Evolutionary conservation across 1,284 basidiomycete genomes (phyloP), one percentile per base, ranked within the genome.

Genomic region (Ceratobasidium theobromae): DNA sequence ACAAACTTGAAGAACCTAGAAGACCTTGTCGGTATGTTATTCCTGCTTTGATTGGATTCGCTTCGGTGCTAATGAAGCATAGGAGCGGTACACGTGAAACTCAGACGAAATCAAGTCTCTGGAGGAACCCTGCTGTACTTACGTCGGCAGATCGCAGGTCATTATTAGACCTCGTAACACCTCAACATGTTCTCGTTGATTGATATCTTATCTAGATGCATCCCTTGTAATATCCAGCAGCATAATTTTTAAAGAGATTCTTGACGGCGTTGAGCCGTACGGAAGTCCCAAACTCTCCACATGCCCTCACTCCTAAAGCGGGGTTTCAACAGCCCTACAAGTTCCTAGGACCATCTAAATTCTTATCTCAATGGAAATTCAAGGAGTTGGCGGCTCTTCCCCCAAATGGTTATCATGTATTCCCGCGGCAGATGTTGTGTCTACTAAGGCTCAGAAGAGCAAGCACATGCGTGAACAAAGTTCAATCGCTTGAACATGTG

Each of bases 51-150:
- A 21, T 11, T 11, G 16, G 16, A 8, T 8, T 38, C 9, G 35
- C 8, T 38, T 16, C 8, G 35, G 9, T 38, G 30, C 21, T 46
- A 5, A 6, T 58, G 9, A 8, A 16, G 35, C 35, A 38, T 69
- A 69, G 68, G 33, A 35, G 65, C 33, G 12, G 33, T 69, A 16
- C 11, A 67, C 25, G 41, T 69, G 12, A 69, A 53, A 23, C 51
- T 69, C 4, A 67, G 68, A 69, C 30, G 68, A 69, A 35, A 52
- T 69, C 45, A 67, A 67, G 38, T 67, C 16, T 4, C 33, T 67
- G 18, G 54, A 67, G 21, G 66, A 67, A 14, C 54, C 54, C 4
- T 67, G n/a, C n/a, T n/a, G n/a, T n/a, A 62, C 25, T 14, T 52
- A 4, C 57, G 55, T 14, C 45, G 52, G 32, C 21, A 46, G 6